Evolutionary conservation across 169 alveolate genomes (phyloP), one percentile per base, ranked within the genome.

Genomic region (Plasmodium yoelii): DNA sequence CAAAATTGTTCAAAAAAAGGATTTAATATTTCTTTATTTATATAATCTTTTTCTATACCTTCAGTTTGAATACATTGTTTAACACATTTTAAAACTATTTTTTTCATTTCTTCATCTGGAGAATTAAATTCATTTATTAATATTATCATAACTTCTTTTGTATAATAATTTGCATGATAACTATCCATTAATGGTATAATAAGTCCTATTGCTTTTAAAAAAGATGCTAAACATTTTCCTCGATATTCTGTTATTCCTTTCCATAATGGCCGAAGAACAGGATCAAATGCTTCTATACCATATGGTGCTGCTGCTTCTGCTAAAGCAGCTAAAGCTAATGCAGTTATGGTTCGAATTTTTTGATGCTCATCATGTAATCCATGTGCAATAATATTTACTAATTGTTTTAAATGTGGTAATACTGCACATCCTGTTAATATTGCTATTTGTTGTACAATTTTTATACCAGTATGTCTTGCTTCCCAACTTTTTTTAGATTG

Each of bases 301-400:
- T 98, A 99, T 8, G 99, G 99, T 68, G 98, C 97, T 8, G 99
- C 95, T 0, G 99, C 99, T 92, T 99, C 99, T 0, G 99, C 99
- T 74, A 99, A 90, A 6, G 99, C 99, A 0, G 99, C 99, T 65
- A 99, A 88, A 3, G 99, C 99, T 70, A 99, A 92, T 7, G 99
- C 99, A 0, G 99, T 98, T 88, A 98, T 98, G 15, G 99, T 98
- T 88, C 99, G 96, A 13, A 99, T 99, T 92, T 97, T 96, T 65
- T 93, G 95, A 70, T 98, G 98, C 61, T 97, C 99, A 90, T 98
- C 99, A 84, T 96, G 97, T 70, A 99, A 92, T 9, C 99, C 99
- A 87, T 96, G 99, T 68, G 98, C 97, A 51, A 99, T 97, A 75
- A 98, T 98, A 57, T 98, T 99, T 4, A 98, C 99, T 68, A 99